These are phyloP conservation scores for Monilinia laxa DNA, from an alignment of 2,329 filamentous ascomycete genomes.

Conservation along the genomic window DNA sequence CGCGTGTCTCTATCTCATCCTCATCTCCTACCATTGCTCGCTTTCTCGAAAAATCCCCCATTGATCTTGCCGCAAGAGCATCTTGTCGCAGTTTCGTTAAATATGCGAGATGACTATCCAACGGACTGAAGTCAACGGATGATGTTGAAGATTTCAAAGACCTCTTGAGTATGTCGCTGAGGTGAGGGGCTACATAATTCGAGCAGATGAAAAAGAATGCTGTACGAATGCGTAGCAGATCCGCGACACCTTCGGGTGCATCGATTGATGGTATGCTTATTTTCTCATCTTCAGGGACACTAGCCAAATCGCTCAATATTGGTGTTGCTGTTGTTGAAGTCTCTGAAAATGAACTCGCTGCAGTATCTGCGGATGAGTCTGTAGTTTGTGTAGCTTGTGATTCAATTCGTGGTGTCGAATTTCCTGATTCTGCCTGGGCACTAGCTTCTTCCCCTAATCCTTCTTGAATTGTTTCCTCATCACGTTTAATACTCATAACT, in stretches of 20 bases:
- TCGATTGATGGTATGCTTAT: slow-evolving; percentile 30
- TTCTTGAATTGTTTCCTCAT: slow-evolving; percentile 46
- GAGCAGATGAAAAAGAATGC: slow-evolving; percentile 51
- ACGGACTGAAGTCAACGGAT: slow-evolving; percentile 62
- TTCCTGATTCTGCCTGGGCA: slow-evolving; percentile 32
- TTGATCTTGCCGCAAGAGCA: slow-evolving; percentile 65
- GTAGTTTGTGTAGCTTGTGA: slow-evolving; percentile 40
- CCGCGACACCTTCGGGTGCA: slow-evolving; percentile 42
- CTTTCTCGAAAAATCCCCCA: slow-evolving; percentile 71
- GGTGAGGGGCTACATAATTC: slow-evolving; percentile 46
- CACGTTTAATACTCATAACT: slow-evolving; percentile 64
- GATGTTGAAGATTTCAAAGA: slow-evolving; percentile 42
- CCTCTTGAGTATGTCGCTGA: slow-evolving; percentile 44
- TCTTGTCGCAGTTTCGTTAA: slow-evolving; percentile 69
- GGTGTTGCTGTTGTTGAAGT: slow-evolving; percentile 43
- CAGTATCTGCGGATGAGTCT: slow-evolving; percentile 39
- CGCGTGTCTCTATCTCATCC: slow-evolving; percentile 57
- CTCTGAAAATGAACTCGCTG: slow-evolving; percentile 43
- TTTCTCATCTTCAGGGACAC: slow-evolving; percentile 30
- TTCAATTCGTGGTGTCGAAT: slow-evolving; percentile 37
- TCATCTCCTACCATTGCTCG: slow-evolving; percentile 63
- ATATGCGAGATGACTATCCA: slow-evolving; percentile 68
- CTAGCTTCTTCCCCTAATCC: slow-evolving; percentile 36
- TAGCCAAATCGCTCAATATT: slow-evolving; percentile 35
- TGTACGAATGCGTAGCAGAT: slow-evolving; percentile 50